These are phyloP conservation scores for Trichosporon ovoides DNA, from an alignment of 1,284 basidiomycete species.

Conservation along the genomic window DNA sequence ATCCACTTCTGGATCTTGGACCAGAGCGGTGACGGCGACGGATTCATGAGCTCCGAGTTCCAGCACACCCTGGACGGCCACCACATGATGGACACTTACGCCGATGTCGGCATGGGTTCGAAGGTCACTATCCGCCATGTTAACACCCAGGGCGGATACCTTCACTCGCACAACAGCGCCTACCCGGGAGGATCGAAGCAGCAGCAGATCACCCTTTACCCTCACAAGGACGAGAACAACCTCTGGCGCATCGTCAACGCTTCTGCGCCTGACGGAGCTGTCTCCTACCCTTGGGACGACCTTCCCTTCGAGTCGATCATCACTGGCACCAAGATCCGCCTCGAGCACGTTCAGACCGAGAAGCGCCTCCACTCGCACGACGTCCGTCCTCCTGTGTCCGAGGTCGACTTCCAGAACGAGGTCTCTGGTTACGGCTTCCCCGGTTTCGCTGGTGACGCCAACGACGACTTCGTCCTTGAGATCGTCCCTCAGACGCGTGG, in stretches of 20 bases:
- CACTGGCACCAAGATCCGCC: constrained; percentile 68
- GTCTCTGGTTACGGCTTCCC: constrained; percentile 90
- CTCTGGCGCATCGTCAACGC: constrained; percentile 76
- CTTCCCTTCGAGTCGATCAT: constrained; percentile 62
- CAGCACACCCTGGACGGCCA: constrained; percentile 91
- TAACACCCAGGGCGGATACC: constrained; percentile 94
- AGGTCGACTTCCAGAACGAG: constrained; percentile 99
- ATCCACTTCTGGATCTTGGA: constrained; percentile 87
- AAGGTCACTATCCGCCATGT: constrained; percentile 77
- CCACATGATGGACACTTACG: constrained; percentile 86
- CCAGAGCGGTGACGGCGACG: constrained; percentile 91
- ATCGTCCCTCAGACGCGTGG: constrained; percentile 57
- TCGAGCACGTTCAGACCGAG: constrained; percentile 74
- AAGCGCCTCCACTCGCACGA: constrained; percentile 94
- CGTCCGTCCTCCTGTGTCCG: constrained; percentile 84
- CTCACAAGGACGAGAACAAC: constrained; percentile 90
- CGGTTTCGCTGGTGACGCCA: constrained; percentile 60
- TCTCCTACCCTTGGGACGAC: constrained; percentile 57
- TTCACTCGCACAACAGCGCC: constrained; percentile 86
- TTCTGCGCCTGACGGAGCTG: constrained; percentile 51
- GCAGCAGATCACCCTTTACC: constrained; percentile 94
- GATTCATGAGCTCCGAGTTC: constrained; percentile 98
- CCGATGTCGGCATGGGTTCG: constrained; percentile 87
- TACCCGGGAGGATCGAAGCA: constrained; percentile 84
- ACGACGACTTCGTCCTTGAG: constrained; percentile 94